A percentile compares a stretch with the other conserved stretches of the same genome.
These are phyloP conservation scores for Tillandsia fasciculata DNA, from an alignment of 176 grass and related monocot genomes.

Conservation along the genomic window DNA sequence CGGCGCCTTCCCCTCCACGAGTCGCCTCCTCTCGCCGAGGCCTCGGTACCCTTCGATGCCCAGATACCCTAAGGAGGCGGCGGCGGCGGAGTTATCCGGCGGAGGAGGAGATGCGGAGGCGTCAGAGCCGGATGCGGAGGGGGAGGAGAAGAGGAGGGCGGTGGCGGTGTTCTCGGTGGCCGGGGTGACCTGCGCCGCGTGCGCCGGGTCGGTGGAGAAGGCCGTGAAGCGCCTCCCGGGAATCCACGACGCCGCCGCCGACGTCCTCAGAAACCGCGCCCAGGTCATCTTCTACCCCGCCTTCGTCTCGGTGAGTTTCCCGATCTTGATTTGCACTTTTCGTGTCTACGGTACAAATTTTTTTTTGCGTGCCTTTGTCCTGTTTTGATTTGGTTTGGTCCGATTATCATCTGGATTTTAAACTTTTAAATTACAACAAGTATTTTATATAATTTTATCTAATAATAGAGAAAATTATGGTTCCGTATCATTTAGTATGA, in stretches of 20 bases:
- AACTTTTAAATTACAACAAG: no score
- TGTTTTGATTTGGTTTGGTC: not conserved
- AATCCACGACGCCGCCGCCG: slow-evolving; percentile 78
- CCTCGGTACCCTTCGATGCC: slow-evolving; percentile 69
- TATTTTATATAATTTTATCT: no score
- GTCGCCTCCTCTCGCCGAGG: slow-evolving; percentile 35
- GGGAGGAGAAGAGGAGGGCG: slow-evolving; percentile 30
- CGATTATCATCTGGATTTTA: no score
- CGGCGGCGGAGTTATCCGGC: not conserved
- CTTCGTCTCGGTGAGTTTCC: slow-evolving; percentile 59
- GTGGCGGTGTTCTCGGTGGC: slow-evolving; percentile 52
- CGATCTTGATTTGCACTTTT: not conserved
- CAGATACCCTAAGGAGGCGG: slow-evolving; percentile 31
- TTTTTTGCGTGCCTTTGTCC: no score
- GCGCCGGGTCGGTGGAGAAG: slow-evolving; percentile 90
- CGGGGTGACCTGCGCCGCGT: slow-evolving; percentile 81
- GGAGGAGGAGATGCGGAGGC: slow-evolving; percentile 38
- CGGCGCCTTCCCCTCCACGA: slow-evolving; percentile 24
- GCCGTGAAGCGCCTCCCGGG: slow-evolving; percentile 81
- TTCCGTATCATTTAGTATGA: no score
- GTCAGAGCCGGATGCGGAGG: not conserved
- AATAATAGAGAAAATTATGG: no score
- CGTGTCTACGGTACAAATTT: not conserved
- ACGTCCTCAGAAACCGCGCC: slow-evolving; percentile 65
- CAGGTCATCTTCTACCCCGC: slow-evolving; percentile 78